Conservation (phyloP, 108 stramenopile species). For the Licmophora abbreviata region DNA sequence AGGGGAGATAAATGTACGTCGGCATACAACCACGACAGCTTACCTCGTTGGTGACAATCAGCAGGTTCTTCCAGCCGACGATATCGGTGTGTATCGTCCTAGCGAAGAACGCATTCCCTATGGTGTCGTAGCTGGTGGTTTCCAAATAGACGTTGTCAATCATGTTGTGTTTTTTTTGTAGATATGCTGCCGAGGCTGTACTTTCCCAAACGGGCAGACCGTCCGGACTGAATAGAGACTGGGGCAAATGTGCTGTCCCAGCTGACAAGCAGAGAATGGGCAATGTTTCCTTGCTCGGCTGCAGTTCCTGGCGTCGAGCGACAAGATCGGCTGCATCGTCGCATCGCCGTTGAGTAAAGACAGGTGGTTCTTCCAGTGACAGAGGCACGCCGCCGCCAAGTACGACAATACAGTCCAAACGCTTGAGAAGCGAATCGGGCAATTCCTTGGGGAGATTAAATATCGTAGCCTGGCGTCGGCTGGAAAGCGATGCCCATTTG, state of each 20-base stretch:
- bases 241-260: slow-evolving; percentile 81
- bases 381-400: slow-evolving; percentile 74
- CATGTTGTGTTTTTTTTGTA: slow-evolving; percentile 18
- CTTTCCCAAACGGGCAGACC: slow-evolving; percentile 81
- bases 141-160: slow-evolving; percentile 48
- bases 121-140: slow-evolving; percentile 82
- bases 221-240: slow-evolving; percentile 40
- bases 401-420: slow-evolving; percentile 63
- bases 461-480: too few species aligned
- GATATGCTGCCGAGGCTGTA: slow-evolving; percentile 67
- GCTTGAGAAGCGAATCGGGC: not conserved
- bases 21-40: slow-evolving; percentile 1
- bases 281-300: slow-evolving; percentile 4
- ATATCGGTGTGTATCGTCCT: slow-evolving; percentile 65
- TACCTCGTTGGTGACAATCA: slow-evolving; percentile 69
- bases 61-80: slow-evolving; percentile 37
- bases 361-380: slow-evolving; percentile 48
- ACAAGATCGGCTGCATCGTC: slow-evolving; percentile 39
- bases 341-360: slow-evolving; percentile 56
- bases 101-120: slow-evolving; percentile 72
- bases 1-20: not conserved
- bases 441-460: too few species aligned
- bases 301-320: not conserved
- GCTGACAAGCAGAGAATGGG: slow-evolving; percentile 65
- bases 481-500: too few species aligned